A percentile compares a stretch with the other conserved stretches of the same genome.
phyloP scores from a whole-genome alignment of 2,329 filamentous ascomycete species.

The Aspergillus japonicus region DNA sequence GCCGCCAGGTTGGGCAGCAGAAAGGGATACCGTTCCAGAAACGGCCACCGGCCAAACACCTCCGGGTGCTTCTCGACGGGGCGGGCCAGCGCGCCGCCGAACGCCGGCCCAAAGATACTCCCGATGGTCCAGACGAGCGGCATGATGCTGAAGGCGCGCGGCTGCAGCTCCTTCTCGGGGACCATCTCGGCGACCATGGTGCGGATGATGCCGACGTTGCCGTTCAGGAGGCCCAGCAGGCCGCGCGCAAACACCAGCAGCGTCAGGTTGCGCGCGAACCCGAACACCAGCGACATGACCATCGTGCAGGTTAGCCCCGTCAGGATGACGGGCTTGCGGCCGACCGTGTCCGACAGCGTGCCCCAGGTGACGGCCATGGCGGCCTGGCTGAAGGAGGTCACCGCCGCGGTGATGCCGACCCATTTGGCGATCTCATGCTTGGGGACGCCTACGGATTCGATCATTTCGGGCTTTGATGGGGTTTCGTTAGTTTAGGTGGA shows the following conservation, averaged over 20 bases:
- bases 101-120: conserved; percentile 79
- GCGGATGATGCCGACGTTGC: conserved; percentile 89
- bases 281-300: conserved; percentile 77
- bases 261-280: conserved; percentile 72
- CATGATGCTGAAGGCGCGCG: conserved; percentile 89
- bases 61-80: conserved; percentile 72
- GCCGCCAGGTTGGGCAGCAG: conserved; percentile 79
- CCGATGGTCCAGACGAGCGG: conserved; percentile 87
- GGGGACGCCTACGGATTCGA: conserved; percentile 71
- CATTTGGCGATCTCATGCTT: conserved; percentile 70
- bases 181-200: conserved; percentile 94
- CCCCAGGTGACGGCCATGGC: conserved; percentile 73
- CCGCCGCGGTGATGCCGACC: conserved; percentile 71
- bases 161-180: conserved; percentile 80
- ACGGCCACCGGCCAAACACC: conserved; percentile 64
- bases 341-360: conserved; percentile 71
- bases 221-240: conserved; percentile 80
- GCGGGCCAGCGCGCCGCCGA: conserved; percentile 83
- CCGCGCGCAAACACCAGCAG: conserved; percentile 79
- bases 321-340: conserved; percentile 80
- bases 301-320: conserved; percentile 74
- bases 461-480: conserved; percentile 66
- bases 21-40: conserved; percentile 78
- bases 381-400: conserved; percentile 72
- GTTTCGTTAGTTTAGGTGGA: neutral